Conservation (phyloP, 1,284 basidiomycete species). For the Cutaneotrichosporon sp. region DNA sequence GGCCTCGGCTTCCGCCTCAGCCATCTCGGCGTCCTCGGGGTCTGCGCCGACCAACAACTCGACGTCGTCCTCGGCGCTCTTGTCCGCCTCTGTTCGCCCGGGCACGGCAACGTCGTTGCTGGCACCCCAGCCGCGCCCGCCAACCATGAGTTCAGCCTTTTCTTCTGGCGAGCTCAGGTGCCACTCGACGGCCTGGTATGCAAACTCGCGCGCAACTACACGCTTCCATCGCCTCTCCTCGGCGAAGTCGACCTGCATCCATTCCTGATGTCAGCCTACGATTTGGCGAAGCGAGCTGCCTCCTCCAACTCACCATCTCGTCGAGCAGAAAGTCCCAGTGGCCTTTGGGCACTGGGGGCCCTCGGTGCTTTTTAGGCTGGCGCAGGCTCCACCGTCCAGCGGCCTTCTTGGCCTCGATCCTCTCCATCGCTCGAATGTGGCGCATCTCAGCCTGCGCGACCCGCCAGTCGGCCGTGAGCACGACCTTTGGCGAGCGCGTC, state of each 20-base stretch:
- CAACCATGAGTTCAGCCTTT: slow-evolving; percentile 64
- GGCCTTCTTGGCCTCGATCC: slow-evolving; percentile 81
- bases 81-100: slow-evolving; percentile 19
- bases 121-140: slow-evolving; percentile 47
- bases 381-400: slow-evolving; percentile 86
- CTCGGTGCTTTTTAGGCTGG: slow-evolving; percentile 92
- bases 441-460: slow-evolving; percentile 73
- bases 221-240: slow-evolving; percentile 95
- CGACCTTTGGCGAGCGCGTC: slow-evolving; percentile 41
- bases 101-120: slow-evolving; percentile 33
- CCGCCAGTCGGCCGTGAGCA: slow-evolving; percentile 48
- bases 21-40: slow-evolving; percentile 28
- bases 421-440: slow-evolving; percentile 76
- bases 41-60: slow-evolving; percentile 45
- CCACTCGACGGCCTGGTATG: slow-evolving; percentile 82
- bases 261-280: slow-evolving; percentile 64
- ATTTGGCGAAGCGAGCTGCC: neutral
- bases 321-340: slow-evolving; percentile 97
- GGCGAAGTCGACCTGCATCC: slow-evolving; percentile 93
- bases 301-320: slow-evolving; percentile 73
- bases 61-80: slow-evolving; percentile 44
- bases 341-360: slow-evolving; percentile 75
- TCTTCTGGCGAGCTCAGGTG: slow-evolving; percentile 72
- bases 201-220: slow-evolving; percentile 80
- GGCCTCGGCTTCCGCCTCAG: slow-evolving; percentile 23